Conservation (phyloP, 345 rosid genomes). For the Odontarrhena argentea region DNA sequence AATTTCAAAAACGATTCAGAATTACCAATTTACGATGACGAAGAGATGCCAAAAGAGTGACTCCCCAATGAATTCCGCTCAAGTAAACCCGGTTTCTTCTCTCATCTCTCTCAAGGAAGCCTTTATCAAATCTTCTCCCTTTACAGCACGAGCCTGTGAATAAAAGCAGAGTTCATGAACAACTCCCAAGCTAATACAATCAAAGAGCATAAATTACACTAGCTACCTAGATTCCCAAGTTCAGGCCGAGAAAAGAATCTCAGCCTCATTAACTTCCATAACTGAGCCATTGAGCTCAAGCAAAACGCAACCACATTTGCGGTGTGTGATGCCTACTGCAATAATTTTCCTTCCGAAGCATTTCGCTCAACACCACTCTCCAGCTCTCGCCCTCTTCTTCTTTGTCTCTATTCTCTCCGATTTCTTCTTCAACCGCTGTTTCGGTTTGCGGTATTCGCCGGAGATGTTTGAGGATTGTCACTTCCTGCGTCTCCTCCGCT, state of each 20-base stretch:
- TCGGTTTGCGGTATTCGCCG: conserved; percentile 25
- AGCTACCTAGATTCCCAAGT: no score
- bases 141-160: conserved; percentile 71
- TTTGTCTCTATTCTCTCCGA: conserved; percentile 35
- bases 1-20: conserved; percentile 7
- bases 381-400: conserved; percentile 43
- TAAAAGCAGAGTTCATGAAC: not conserved
- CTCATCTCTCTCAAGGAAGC: conserved; percentile 74
- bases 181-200: not conserved
- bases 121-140: conserved; percentile 63
- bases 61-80: conserved; percentile 76
- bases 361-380: conserved; percentile 36
- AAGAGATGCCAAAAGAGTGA: conserved; percentile 42
- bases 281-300: no score
- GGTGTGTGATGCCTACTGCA: no score
- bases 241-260: no score
- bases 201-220: not conserved
- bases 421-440: conserved; percentile 28
- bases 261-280: no score
- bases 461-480: conserved; percentile 27
- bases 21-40: conserved; percentile 33
- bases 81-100: conserved; percentile 80
- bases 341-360: no score
- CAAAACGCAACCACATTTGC: no score
- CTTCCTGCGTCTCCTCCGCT: conserved; percentile 49